Evolutionary conservation across 2,329 filamentous ascomycete species (phyloP), one percentile per base, ranked within the genome.

Genomic region (Colletotrichum echinochloae): DNA sequence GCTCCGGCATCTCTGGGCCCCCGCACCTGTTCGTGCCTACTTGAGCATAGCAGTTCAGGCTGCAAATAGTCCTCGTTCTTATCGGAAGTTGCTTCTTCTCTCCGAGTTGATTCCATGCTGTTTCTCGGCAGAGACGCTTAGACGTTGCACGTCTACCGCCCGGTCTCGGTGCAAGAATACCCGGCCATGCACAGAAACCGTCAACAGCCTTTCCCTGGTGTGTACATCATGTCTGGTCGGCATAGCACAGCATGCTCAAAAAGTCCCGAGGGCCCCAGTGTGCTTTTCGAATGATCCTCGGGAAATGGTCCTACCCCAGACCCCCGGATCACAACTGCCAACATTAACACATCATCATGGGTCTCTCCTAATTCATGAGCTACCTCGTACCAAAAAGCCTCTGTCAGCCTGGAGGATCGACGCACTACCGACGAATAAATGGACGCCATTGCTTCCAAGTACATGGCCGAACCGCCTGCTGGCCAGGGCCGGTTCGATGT

Each of bases 401-500:
- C 33, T 39, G 23, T 59, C 33, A 30, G 30, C 30, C 11, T 26
- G 30, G 20, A 39, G 37, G 52, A 23, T 23, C 48, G 37, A 52
- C 35, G 33, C 23, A 41, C 23, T 23, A 28, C 30, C 44, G 26
- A 46, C 46, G 68, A 63, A 20, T 8, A 46, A 18, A 70, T 70
- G 68, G 37, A 46, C 16, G 62, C 52, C 16, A 46, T 20, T 37
- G 44, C 30, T 9, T 39, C 68, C 57, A 35, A 67, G 52, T 70
- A 67, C 26, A 68, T 70, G 68, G 68, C 57, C 20, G 64, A 67
- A 37, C 23, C 68, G 30, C 68, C 68, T 16, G 57, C 11, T 5
- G 64, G 57, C 7, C 64, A 70, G 6, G 68, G 37, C 3, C 64
- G 68, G 23, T 70, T 70, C 37, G 68, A 70, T 16, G 68, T 64